Evolutionary conservation across 2,329 filamentous ascomycete genomes (phyloP).

Genomic region (Aotearoamyces nothofagi): DNA sequence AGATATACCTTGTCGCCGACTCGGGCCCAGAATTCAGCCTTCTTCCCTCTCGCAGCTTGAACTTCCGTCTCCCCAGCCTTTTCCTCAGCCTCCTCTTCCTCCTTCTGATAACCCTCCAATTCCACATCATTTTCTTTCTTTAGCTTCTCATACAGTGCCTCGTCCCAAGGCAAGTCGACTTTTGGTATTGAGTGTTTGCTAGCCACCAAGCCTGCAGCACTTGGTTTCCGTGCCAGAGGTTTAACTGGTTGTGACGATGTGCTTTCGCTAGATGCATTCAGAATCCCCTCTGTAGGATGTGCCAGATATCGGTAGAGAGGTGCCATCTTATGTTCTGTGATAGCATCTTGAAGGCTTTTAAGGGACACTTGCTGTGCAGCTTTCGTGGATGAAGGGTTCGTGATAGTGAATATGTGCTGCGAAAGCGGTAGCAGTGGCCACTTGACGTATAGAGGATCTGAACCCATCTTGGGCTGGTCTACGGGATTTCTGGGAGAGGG

Average conservation of each 20-base stretch:
- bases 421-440: constrained; percentile 70
- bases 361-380: constrained; percentile 52
- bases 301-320: constrained; percentile 75
- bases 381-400: constrained; percentile 53
- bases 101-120: constrained; percentile 63
- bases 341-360: constrained; percentile 68
- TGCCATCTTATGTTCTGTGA: constrained; percentile 73
- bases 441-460: constrained; percentile 75
- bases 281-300: constrained; percentile 52
- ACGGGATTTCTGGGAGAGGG: too few relatives aligned
- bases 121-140: constrained; percentile 66
- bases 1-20: constrained; percentile 79
- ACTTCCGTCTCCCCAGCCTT: constrained; percentile 95
- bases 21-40: constrained; percentile 89
- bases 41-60: constrained; percentile 80
- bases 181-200: constrained; percentile 48
- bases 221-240: constrained; percentile 50
- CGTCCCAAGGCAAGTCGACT: constrained; percentile 76
- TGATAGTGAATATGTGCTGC: constrained; percentile 77
- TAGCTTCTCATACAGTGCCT: constrained; percentile 66
- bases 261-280: constrained; percentile 34
- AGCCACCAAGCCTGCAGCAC: constrained; percentile 61
- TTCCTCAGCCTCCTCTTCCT: constrained; percentile 87
- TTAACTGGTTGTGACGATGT: constrained; percentile 30
- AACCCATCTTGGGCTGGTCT: constrained; percentile 48